A percentile compares a stretch with the other conserved stretches of the same genome.
Evolutionary conservation across 2,329 filamentous ascomycete species (phyloP).

Genomic region (Cryphonectria naterciae): DNA sequence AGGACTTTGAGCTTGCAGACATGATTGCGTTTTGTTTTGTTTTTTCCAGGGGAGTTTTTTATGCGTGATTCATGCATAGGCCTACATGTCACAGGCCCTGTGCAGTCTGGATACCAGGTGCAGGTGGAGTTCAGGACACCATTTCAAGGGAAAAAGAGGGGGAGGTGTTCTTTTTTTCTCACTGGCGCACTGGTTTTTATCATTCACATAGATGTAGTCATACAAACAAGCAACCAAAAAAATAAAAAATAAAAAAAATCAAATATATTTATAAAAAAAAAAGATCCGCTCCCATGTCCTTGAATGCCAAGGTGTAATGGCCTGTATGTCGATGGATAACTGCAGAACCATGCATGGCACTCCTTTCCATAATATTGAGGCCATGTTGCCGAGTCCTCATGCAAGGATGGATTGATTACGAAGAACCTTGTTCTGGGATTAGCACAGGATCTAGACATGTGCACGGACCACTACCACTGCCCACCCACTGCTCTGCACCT

Average conservation of each 20-base stretch:
- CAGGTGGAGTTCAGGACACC: constrained; percentile 1
- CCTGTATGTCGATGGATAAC: too few relatives aligned
- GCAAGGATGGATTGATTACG: background rate
- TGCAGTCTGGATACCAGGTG: background rate
- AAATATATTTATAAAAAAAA: background rate
- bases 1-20: background rate
- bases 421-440: background rate
- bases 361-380: too few relatives aligned
- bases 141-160: background rate
- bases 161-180: background rate
- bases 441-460: background rate
- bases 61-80: background rate
- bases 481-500: background rate
- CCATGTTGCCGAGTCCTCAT: background rate
- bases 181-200: background rate
- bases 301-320: too few relatives aligned
- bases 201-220: background rate
- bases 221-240: background rate
- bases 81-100: background rate
- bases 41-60: background rate
- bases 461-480: background rate
- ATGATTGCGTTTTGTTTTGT: background rate
- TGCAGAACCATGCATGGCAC: too few relatives aligned
- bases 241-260: background rate
- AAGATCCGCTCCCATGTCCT: background rate